These are phyloP conservation scores for Myriosclerotinia duriaeana DNA, from an alignment of 2,329 filamentous ascomycete genomes.

Conservation along the genomic window DNA sequence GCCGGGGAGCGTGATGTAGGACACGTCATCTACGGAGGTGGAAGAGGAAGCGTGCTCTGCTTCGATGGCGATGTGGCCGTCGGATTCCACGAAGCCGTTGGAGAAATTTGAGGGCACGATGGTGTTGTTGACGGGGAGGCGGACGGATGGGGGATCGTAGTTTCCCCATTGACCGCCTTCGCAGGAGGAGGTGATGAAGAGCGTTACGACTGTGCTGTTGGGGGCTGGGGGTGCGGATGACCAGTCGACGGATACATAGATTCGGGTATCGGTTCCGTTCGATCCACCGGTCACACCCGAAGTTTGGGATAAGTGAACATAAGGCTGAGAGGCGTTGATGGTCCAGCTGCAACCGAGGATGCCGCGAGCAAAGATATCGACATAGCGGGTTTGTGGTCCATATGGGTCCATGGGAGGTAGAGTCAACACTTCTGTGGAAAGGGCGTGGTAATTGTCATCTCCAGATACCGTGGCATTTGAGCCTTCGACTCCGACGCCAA, in stretches of 20 bases:
- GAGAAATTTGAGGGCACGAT: conserved; percentile 50
- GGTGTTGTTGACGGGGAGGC: conserved; percentile 55
- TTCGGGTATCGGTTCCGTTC: conserved; percentile 51
- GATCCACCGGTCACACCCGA: conserved; percentile 51
- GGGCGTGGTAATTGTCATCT: conserved; percentile 62
- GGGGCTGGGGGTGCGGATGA: conserved; percentile 44
- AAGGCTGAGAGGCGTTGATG: conserved; percentile 49
- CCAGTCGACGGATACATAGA: conserved; percentile 60
- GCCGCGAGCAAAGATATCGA: conserved; percentile 63
- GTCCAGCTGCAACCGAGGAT: conserved; percentile 52
- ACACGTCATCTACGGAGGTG: conserved; percentile 42
- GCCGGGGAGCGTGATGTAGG: conserved; percentile 53
- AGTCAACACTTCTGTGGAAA: conserved; percentile 53
- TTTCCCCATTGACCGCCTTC: conserved; percentile 42
- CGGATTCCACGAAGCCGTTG: conserved; percentile 62
- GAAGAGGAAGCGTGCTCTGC: conserved; percentile 51
- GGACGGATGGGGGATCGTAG: conserved; percentile 49
- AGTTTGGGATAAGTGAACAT: conserved; percentile 52
- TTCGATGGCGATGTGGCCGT: conserved; percentile 56
- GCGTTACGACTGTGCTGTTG: conserved; percentile 49
- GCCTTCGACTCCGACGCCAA: conserved; percentile 64
- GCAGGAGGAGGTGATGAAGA: conserved; percentile 54
- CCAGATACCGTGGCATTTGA: conserved; percentile 66
- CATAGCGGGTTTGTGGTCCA: conserved; percentile 55
- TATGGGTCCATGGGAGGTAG: conserved; percentile 60